These are phyloP conservation scores for Tetraselmis striata DNA, from an alignment of 139 green algal species.

Conservation along the genomic window DNA sequence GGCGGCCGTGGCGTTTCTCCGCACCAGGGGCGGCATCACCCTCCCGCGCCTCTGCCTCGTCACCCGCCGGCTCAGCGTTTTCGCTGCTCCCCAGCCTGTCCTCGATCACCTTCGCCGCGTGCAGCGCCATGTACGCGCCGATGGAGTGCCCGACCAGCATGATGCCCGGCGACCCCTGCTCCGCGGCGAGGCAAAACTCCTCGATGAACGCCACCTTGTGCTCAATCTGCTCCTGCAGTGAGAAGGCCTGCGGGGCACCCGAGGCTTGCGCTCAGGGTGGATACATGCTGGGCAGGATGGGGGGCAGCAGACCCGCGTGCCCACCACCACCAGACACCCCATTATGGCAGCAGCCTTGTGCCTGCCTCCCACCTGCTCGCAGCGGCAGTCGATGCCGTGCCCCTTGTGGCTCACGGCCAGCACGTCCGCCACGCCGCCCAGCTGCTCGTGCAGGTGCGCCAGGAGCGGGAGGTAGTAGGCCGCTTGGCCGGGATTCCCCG, in stretches of 20 bases:
- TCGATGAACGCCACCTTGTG: conserved; percentile 36
- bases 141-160: conserved; percentile 37
- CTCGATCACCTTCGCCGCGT: neutral
- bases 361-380: neutral
- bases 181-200: conserved; percentile 21
- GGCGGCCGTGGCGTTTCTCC: no score
- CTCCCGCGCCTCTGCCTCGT: no score
- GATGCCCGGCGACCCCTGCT: conserved; percentile 12
- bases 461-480: conserved; percentile 30
- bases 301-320: no score
- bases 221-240: conserved; percentile 26
- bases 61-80: no score
- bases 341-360: no score
- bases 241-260: conserved; percentile 21
- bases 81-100: no score
- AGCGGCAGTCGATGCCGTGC: conserved; percentile 3
- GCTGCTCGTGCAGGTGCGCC: conserved; percentile 6
- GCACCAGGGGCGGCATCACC: no score
- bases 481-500: conserved; percentile 29
- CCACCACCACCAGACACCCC: no score
- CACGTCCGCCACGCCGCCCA: conserved; percentile 20
- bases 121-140: conserved; percentile 32
- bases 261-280: no score
- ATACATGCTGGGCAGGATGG: no score
- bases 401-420: conserved; percentile 18